Conservation (phyloP, 2,329 filamentous ascomycete species). For the Penicillium sp. region DNA sequence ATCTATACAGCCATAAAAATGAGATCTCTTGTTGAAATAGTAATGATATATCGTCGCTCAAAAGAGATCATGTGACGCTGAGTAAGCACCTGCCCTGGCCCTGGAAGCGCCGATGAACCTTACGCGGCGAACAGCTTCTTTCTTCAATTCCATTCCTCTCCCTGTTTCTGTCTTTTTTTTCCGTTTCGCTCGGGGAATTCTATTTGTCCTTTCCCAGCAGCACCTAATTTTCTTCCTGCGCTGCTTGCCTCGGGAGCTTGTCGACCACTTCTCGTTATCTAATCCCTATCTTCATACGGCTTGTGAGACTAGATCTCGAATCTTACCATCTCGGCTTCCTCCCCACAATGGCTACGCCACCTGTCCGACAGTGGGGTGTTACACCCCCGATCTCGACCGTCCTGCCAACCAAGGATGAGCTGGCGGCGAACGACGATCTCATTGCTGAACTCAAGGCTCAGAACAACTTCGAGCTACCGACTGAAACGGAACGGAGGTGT, state of each 20-base stretch:
- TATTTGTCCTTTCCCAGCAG: not conserved
- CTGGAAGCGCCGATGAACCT: constrained; percentile 14
- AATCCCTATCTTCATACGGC: constrained; percentile 16
- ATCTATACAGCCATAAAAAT: not conserved
- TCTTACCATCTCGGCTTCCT: not conserved
- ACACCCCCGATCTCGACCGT: constrained; percentile 78
- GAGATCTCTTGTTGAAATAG: not conserved
- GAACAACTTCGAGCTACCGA: constrained; percentile 83
- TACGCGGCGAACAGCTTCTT: constrained; percentile 6
- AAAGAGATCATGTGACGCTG: constrained; percentile 18
- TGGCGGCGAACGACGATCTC: constrained; percentile 72
- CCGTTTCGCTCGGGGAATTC: not conserved
- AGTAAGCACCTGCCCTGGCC: constrained; percentile 18
- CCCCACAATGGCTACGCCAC: constrained; percentile 35
- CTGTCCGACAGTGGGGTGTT: constrained; percentile 62
- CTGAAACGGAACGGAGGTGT: constrained; percentile 80
- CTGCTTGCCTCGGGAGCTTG: not conserved
- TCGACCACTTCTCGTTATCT: constrained; percentile 10
- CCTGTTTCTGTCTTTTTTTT: not conserved
- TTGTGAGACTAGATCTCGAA: not conserved
- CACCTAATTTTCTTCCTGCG: not conserved
- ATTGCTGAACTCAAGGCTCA: constrained; percentile 81
- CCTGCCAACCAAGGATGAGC: constrained; percentile 74
- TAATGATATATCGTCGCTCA: not conserved
- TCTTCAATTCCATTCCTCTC: constrained; percentile 7